Evolutionary conservation across 1,284 basidiomycete species (phyloP), one percentile per base, ranked within the genome.

Genomic region (Moniliella sp.): DNA sequence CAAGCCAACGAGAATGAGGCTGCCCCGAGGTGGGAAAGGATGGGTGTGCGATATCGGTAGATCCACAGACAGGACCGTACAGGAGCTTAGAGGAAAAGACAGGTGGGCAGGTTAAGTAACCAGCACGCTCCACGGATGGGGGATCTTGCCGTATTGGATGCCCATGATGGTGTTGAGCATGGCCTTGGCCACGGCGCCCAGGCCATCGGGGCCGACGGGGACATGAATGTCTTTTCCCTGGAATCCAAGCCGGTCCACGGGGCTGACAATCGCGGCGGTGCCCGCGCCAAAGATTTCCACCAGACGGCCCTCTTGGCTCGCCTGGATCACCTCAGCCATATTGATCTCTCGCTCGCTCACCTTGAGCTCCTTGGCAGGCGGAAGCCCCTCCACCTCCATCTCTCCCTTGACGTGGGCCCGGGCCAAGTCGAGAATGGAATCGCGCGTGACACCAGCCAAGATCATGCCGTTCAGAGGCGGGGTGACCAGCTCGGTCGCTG

Each of bases 381-480:
- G 50, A 16, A 57, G 30, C 7, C 34, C 33, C 27, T 48, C 36
- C 30, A 58, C 28, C 7, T 54, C 37, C 1, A 69, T 62, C 32
- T 76, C 74, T 2, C 72, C 67, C 2, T 63, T 61, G 2, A 66
- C 59, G 57, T 94, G 88, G 12, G 71, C 73, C 26, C 74, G 71
- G 1, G 81, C 78, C 32, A 97, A 73, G 5, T 69, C 57, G 23
- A 97, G 71, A 27, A 91, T 76, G 15, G 49, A 52, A 62, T 93
- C 83, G 41, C 88, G 76, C 5, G 86, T 94, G 12, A 99, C 78
- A 41, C 88, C 88, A 8, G 88, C 86, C 10, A 99, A 75, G 52
- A 97, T 84, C 68, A 91, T 77, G 35, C 86, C 86, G 53, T 82
- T 80, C 25, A 94, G 69, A 3, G 86, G 82, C 7, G 88, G 84